A percentile compares a stretch with the other conserved stretches of the same genome.
Evolutionary conservation across 768 basidiomycete species (phyloP).

Genomic region (Saitozyma podzolica): DNA sequence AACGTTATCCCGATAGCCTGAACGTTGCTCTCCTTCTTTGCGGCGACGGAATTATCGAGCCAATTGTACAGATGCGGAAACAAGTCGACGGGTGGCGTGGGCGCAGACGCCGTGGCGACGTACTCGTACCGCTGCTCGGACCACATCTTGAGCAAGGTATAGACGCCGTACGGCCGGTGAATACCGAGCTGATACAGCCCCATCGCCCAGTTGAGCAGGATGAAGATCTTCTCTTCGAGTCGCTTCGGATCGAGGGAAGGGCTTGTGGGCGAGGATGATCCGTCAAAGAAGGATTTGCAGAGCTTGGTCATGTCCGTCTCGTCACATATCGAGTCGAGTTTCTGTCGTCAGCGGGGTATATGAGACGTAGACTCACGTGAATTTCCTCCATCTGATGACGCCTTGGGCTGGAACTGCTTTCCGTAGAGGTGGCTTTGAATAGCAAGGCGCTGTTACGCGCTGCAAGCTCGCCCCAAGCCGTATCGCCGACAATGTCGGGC

Average conservation of each 20-base stretch:
- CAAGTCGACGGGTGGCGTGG: slow-evolving; percentile 21
- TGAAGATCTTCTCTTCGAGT: slow-evolving; percentile 40
- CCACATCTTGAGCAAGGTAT: slow-evolving; percentile 42
- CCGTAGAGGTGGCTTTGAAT: slow-evolving; percentile 21
- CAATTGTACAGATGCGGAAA: slow-evolving; percentile 43
- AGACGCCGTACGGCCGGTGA: slow-evolving; percentile 43
- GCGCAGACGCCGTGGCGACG: not conserved
- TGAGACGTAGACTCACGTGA: slow-evolving; percentile 23
- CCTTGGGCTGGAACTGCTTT: slow-evolving; percentile 33
- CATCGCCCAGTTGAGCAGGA: slow-evolving; percentile 46
- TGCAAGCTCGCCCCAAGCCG: not conserved
- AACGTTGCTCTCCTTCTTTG: slow-evolving; percentile 32
- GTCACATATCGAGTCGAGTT: slow-evolving; percentile 43
- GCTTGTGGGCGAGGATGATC: slow-evolving; percentile 23
- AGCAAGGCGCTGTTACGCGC: slow-evolving; percentile 21
- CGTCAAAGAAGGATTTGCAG: slow-evolving; percentile 41
- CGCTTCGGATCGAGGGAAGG: slow-evolving; percentile 22
- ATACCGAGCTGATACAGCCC: slow-evolving; percentile 39
- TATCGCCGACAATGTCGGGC: not conserved
- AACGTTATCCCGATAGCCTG: slow-evolving; percentile 42
- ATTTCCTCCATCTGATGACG: slow-evolving; percentile 47
- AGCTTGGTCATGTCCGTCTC: slow-evolving; percentile 42
- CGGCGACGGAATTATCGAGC: slow-evolving; percentile 40
- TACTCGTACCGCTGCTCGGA: slow-evolving; percentile 30
- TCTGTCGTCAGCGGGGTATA: slow-evolving; percentile 15